Evolutionary conservation across 2,329 filamentous ascomycete genomes (phyloP).

Genomic region (Colletotrichum gigasporum): DNA sequence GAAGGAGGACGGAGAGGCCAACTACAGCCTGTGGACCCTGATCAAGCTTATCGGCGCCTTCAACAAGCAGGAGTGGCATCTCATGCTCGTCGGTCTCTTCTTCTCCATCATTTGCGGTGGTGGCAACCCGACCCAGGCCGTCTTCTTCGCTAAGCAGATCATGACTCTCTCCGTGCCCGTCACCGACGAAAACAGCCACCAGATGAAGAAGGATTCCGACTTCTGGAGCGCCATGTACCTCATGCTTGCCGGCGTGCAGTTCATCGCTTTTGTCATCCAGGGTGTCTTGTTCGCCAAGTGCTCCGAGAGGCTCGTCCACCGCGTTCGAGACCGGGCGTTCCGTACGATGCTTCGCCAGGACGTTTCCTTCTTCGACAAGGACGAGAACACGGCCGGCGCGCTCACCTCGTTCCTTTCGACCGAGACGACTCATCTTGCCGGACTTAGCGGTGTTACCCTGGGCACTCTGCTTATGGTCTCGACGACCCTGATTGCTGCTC

Average conservation of each 20-base stretch:
- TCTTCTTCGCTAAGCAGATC: conserved; percentile 93
- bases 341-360: conserved; percentile 91
- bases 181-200: conserved; percentile 54
- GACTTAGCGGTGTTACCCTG: conserved; percentile 86
- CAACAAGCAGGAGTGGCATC: conserved; percentile 76
- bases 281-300: conserved; percentile 83
- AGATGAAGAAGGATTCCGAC: conserved; percentile 75
- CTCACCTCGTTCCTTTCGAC: conserved; percentile 90
- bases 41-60: conserved; percentile 84
- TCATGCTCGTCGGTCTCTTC: conserved; percentile 78
- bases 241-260: conserved; percentile 80
- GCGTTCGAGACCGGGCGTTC: conserved; percentile 85
- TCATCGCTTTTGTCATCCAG: conserved; percentile 74
- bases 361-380: conserved; percentile 88
- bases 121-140: conserved; percentile 78
- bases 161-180: conserved; percentile 68
- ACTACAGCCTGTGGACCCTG: conserved; percentile 79
- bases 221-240: conserved; percentile 93
- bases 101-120: conserved; percentile 82
- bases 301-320: conserved; percentile 86
- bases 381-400: conserved; percentile 89
- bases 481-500: conserved; percentile 81
- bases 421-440: conserved; percentile 88
- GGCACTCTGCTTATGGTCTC: conserved; percentile 84
- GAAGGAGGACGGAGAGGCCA: conserved; percentile 57